A percentile compares a stretch with the other conserved stretches of the same genome.
phyloP scores from a whole-genome alignment of 1,284 basidiomycete genomes.

The Blastosporella zonata region DNA sequence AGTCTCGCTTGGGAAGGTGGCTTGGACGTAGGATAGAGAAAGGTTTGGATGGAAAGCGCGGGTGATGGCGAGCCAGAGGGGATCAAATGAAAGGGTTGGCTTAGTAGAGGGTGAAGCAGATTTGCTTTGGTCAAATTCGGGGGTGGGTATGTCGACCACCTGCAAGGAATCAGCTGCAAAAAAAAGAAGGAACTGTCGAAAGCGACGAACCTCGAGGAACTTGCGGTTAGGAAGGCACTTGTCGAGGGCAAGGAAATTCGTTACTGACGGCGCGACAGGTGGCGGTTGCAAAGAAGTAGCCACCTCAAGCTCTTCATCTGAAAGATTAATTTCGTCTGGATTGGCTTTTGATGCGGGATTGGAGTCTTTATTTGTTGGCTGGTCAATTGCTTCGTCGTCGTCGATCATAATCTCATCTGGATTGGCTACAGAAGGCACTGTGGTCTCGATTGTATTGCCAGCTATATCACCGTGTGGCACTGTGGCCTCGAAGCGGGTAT shows the following conservation, averaged over 20 bases:
- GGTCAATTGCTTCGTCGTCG: slow-evolving; percentile 35
- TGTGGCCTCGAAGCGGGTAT: slow-evolving; percentile 78
- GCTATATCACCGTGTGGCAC: slow-evolving; percentile 46
- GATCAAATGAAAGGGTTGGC: slow-evolving; percentile 61
- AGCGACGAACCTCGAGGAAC: slow-evolving; percentile 74
- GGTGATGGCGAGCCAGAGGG: slow-evolving; percentile 92
- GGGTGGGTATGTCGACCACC: slow-evolving; percentile 30
- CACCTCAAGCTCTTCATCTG: slow-evolving; percentile 51
- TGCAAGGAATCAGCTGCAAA: slow-evolving; percentile 27
- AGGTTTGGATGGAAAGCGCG: slow-evolving; percentile 84
- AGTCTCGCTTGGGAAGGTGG: slow-evolving; percentile 57
- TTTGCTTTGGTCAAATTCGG: not conserved
- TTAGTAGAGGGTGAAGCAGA: slow-evolving; percentile 5
- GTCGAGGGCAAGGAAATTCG: slow-evolving; percentile 89
- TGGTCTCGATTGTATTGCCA: not conserved
- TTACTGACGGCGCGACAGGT: slow-evolving; percentile 31
- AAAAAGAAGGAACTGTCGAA: not conserved
- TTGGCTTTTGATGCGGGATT: not conserved
- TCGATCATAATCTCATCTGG: slow-evolving; percentile 69
- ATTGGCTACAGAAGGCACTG: slow-evolving; percentile 31
- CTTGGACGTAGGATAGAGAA: slow-evolving; percentile 48
- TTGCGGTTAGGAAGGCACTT: slow-evolving; percentile 84
- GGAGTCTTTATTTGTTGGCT: not conserved
- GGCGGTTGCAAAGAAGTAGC: slow-evolving; percentile 24
- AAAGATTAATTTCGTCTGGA: slow-evolving; percentile 32